Conservation (phyloP, 768 basidiomycete species). For the Hemileccinum impolitum region DNA sequence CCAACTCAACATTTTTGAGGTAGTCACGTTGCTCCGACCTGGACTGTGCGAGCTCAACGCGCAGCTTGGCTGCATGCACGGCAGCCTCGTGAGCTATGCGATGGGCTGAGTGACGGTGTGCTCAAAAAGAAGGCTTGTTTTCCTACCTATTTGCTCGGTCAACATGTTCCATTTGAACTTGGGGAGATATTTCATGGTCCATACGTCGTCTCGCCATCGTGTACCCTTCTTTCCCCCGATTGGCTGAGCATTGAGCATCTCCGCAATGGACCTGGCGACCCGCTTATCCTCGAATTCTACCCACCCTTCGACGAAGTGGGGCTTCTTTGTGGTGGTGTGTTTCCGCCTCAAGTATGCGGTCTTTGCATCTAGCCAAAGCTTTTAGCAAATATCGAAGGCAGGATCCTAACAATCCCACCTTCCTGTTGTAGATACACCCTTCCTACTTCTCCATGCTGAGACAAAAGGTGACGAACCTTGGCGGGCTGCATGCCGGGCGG, state of each 20-base stretch:
- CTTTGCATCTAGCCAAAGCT: slow-evolving; percentile 61
- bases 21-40: slow-evolving; percentile 89
- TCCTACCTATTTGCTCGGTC: slow-evolving; percentile 95
- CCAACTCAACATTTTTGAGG: slow-evolving; percentile 90
- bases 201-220: slow-evolving; percentile 94
- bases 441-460: slow-evolving; percentile 84
- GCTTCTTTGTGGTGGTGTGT: slow-evolving; percentile 77
- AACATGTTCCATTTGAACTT: slow-evolving; percentile 99
- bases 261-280: slow-evolving; percentile 84
- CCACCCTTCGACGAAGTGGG: slow-evolving; percentile 96
- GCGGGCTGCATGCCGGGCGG: slow-evolving; percentile 98
- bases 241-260: slow-evolving; percentile 92
- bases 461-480: slow-evolving; percentile 93
- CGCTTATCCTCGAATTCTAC: slow-evolving; percentile 96
- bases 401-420: slow-evolving; percentile 45
- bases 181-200: slow-evolving; percentile 99
- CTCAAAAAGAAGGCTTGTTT: background rate
- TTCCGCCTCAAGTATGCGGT: slow-evolving; percentile 81
- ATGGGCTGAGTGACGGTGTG: slow-evolving; percentile 7
- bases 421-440: slow-evolving; percentile 92
- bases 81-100: slow-evolving; percentile 86
- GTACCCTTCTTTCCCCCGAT: slow-evolving; percentile 92
- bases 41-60: slow-evolving; percentile 87
- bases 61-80: slow-evolving; percentile 82
- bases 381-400: background rate